Conservation (phyloP, 495 filamentous ascomycete species). For the Parachaetomium inaequale region DNA sequence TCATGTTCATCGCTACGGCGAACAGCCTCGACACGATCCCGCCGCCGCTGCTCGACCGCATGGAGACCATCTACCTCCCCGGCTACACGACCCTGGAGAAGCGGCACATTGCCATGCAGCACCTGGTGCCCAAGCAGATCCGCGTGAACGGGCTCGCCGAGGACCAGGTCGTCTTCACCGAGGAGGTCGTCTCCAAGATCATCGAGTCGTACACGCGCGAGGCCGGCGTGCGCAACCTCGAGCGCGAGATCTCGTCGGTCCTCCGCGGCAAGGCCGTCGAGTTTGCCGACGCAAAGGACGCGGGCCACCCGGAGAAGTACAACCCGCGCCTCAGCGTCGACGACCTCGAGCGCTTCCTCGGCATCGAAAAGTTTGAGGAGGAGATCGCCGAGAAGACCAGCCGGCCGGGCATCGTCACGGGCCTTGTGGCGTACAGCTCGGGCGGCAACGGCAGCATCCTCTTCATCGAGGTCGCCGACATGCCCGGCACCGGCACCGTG, state of each 20-base stretch:
- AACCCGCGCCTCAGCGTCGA: constrained; percentile 66
- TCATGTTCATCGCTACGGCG: constrained; percentile 97
- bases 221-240: constrained; percentile 93
- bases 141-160: constrained; percentile 67
- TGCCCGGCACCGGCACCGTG: constrained; percentile 89
- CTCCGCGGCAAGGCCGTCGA: constrained; percentile 94
- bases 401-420: constrained; percentile 92
- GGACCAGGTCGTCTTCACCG: constrained; percentile 68
- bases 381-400: constrained; percentile 87
- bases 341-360: constrained; percentile 86
- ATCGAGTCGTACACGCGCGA: constrained; percentile 96
- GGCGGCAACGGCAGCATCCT: constrained; percentile 94
- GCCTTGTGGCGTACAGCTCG: constrained; percentile 91
- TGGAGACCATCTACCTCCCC: constrained; percentile 89
- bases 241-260: constrained; percentile 91
- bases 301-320: constrained; percentile 65
- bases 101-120: constrained; percentile 86
- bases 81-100: constrained; percentile 99
- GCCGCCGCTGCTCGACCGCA: constrained; percentile 87
- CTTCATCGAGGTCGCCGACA: constrained; percentile 97
- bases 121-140: constrained; percentile 93
- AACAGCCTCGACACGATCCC: constrained; percentile 96
- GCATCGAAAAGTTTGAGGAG: constrained; percentile 91
- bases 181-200: constrained; percentile 87
- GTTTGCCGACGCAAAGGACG: constrained; percentile 83